Evolutionary conservation across 2,329 filamentous ascomycete genomes (phyloP), one percentile per base, ranked within the genome.

Genomic region (Trichoderma sp.): DNA sequence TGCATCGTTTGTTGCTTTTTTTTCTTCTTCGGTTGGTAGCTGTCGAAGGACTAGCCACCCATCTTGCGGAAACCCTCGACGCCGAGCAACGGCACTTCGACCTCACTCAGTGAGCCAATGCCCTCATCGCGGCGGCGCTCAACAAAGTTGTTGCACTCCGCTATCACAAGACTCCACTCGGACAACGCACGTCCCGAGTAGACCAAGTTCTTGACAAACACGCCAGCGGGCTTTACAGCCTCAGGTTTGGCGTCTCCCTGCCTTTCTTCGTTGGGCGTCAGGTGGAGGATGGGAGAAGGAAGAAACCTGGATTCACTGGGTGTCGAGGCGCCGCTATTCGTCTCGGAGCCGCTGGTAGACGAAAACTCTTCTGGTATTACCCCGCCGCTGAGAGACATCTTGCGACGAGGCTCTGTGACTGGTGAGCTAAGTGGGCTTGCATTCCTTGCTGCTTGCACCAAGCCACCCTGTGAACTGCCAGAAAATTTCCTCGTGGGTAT

Each of bases 91-190:
- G 82, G 84, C 3, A 85, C 82, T 80, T 95, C 93, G 55, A 95
- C 89, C 57, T 91, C 88, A 74, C 83, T 85, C 72, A 93, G 87
- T 0, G 84, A 84, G 2, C 88, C 85, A 11, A 94, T 88, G 58
- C 93, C 93, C 78, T 96, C 93, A 61, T 90, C 89, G 66, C 90
- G 90, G 69, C 93, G 87, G 59, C 93, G 86, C 72, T 95, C 92
- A 36, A 94, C 89, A 80, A 95, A 96, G 77, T 90, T 93, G 81
- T 95, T 93, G 82, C 90, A 93, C 79, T 96, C 93, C 70, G 88
- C 88, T 17, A 94, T 89, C 23, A 95, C 88, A 20, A 93, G 83
- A 23, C 86, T 85, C 93, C 93, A 96, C 80, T 96, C 93, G 0
- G 92, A 92, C 58, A 96, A 84, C 0, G 93, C 91, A 23, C 92